Base-by-base conservation (phyloP, 1,139 yeast genomes). In the Pichia sp. region DNA sequence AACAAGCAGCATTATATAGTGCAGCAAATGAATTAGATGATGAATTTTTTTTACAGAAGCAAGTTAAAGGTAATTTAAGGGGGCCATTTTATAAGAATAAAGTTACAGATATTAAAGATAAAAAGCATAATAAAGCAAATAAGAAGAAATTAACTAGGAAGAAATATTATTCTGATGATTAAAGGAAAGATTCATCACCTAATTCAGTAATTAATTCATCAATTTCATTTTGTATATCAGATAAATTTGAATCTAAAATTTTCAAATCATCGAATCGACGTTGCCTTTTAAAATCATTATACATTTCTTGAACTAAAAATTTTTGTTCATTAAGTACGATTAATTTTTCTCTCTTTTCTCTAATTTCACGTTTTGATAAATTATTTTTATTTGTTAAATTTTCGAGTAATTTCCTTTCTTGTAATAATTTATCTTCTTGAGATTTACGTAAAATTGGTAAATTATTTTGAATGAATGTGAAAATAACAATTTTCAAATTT, bases 311-410 rank as follows among this genome's bases (percentile, higher is more conserved):
- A 4, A 89, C 79, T 47, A 89, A 61, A 52, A 75, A 86, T 54
- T 71, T 70, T 55, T 89, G 97, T 55, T 89, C 96, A 49, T 82
- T 82, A 61, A 86, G 66, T 12, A 89, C 96, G 81, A 88, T 83
- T 43, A 89, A 61, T 51, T 83, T 82, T 52, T 86, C 93, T 42
- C 93, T 67, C 28, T 73, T 62, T 43, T 70, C 71, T 40, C 84
- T 66, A 5, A 83, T 74, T 50, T 79, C 75, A 37, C 64, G 63
- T 52, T 71, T 70, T 2, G 72, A 65, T 10, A 74, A 50, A 34
- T 58, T 55, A 1, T 72, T 43, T 25, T 42, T 44, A n/a, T 43
- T 40, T 3, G 44, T 32, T 3, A 45, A 22, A 12, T 40, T 18
- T 22, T 42, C 35, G 14, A 44, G 39, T 4, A 32, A 36, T 21